Evolutionary conservation across 1,284 basidiomycete genomes (phyloP).

Genomic region (Naganishia sp.): DNA sequence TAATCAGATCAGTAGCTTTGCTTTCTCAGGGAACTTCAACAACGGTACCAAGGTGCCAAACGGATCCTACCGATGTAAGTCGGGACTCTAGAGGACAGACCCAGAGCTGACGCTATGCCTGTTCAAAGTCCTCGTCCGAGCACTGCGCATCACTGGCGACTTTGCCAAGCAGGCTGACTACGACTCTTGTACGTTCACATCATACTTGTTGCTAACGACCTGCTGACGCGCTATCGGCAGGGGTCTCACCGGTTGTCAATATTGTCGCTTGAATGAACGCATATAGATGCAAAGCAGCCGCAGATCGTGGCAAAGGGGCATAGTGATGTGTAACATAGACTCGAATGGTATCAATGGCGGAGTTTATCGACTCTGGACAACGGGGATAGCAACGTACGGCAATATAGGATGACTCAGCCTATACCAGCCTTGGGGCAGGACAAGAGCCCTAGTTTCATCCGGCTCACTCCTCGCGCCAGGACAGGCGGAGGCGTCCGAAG

Average conservation of each 20-base stretch:
- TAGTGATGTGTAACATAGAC: too few species aligned
- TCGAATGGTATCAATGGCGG: too few species aligned
- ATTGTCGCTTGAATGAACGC: slow-evolving; percentile 4
- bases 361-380: too few species aligned
- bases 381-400: too few species aligned
- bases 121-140: slow-evolving; percentile 59
- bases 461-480: too few species aligned
- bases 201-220: neutral
- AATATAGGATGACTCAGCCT: too few species aligned
- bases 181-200: slow-evolving; percentile 57
- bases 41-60: slow-evolving; percentile 65
- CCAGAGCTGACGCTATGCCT: neutral
- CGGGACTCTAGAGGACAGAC: too few species aligned
- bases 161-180: slow-evolving; percentile 59
- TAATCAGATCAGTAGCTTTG: slow-evolving; percentile 54
- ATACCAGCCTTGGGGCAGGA: too few species aligned
- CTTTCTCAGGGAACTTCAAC: slow-evolving; percentile 57
- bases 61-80: slow-evolving; percentile 59
- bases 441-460: too few species aligned
- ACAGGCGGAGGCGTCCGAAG: too few species aligned
- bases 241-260: slow-evolving; percentile 22
- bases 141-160: slow-evolving; percentile 63
- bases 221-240: neutral
- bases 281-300: too few species aligned
- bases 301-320: too few species aligned